Evolutionary conservation across 139 green algal species (phyloP).

Genomic region (Chlamydomonas eustigma): DNA sequence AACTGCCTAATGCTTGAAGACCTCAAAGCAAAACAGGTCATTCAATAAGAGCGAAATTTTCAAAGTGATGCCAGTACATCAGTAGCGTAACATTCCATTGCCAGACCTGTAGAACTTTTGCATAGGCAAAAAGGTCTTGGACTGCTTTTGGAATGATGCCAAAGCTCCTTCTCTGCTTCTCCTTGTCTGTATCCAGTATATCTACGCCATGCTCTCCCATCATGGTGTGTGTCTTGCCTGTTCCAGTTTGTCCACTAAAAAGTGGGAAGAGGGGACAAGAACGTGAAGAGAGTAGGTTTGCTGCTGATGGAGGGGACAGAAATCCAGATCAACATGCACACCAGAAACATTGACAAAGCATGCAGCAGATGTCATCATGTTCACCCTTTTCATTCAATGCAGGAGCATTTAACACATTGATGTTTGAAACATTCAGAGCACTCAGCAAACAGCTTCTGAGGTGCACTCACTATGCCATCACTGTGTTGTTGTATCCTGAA

Average conservation of each 20-base stretch:
- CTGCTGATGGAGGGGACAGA: neutral
- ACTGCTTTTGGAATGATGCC: slow-evolving; percentile 58
- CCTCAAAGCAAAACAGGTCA: no score
- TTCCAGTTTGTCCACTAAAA: slow-evolving; percentile 57
- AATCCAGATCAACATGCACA: neutral
- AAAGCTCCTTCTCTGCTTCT: neutral
- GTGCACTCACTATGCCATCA: slow-evolving; percentile 24
- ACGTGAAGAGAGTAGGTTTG: neutral
- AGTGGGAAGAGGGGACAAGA: neutral
- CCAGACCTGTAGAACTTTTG: neutral
- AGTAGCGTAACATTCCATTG: no score
- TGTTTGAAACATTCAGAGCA: no score
- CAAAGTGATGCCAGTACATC: no score
- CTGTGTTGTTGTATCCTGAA: slow-evolving; percentile 26
- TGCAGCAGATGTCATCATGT: neutral
- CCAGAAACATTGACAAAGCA: neutral
- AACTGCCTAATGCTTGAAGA: no score
- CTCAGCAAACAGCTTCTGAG: no score
- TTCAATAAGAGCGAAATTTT: no score
- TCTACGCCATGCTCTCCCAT: slow-evolving; percentile 35
- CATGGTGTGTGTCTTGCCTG: slow-evolving; percentile 66
- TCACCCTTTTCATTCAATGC: neutral
- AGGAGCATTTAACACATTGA: no score
- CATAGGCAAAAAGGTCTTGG: slow-evolving; percentile 45
- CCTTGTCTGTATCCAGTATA: neutral